These are phyloP conservation scores for Metrosideros polymorpha DNA, from an alignment of 441 rosid genomes.

Conservation along the genomic window DNA sequence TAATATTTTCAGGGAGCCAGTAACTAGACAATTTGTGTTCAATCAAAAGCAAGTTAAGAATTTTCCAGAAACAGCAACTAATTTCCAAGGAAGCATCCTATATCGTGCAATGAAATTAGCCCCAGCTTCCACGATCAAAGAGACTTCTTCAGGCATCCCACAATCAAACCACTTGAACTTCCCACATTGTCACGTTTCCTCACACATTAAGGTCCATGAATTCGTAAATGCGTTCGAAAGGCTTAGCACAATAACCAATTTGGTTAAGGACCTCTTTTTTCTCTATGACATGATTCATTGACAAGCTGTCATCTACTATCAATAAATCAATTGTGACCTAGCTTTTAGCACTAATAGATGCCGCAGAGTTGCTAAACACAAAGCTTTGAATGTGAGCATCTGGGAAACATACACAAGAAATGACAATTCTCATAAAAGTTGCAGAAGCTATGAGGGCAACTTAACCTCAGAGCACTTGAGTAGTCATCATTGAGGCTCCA, in stretches of 20 bases:
- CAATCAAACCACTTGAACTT: background rate
- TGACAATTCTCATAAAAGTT: background rate
- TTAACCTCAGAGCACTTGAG: background rate
- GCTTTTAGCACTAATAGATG: background rate
- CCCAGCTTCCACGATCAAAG: background rate
- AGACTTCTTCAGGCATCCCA: background rate
- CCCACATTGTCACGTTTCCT: background rate
- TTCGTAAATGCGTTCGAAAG: background rate
- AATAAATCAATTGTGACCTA: background rate
- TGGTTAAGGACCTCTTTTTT: background rate
- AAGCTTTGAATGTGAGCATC: background rate
- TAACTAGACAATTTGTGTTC: background rate
- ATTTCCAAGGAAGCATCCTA: background rate
- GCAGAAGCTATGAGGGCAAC: background rate
- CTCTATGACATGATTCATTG: background rate
- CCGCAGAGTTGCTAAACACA: background rate
- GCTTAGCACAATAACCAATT: background rate
- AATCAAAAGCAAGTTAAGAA: background rate
- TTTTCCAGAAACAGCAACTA: background rate
- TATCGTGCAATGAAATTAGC: background rate
- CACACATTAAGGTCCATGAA: background rate
- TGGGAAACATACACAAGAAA: background rate
- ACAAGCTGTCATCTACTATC: background rate
- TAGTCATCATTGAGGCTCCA: background rate
- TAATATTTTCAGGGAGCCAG: background rate